These are phyloP conservation scores for Stephania japonica DNA, from an alignment of 164 flowering plant species.

Conservation along the genomic window DNA sequence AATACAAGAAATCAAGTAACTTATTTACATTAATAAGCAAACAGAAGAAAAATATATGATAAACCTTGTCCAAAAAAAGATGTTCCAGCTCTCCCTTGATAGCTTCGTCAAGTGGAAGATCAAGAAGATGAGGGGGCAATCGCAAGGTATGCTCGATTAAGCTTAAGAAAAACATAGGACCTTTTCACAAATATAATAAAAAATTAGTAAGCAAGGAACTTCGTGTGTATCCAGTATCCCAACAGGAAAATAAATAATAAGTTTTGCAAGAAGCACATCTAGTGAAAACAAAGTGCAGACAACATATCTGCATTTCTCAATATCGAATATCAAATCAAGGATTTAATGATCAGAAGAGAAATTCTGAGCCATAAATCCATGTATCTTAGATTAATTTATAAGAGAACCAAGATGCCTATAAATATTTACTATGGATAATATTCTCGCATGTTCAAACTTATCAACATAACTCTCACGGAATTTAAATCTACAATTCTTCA, in stretches of 20 bases:
- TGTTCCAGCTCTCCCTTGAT: conserved; percentile 48
- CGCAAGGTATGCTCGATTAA: conserved; percentile 55
- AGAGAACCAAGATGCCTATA: neutral
- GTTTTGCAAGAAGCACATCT: neutral
- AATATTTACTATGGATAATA: no score
- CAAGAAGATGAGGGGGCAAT: conserved; percentile 62
- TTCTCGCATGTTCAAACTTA: no score
- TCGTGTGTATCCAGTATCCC: neutral
- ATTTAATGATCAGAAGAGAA: neutral
- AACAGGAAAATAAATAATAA: neutral
- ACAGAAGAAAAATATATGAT: neutral
- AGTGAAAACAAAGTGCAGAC: neutral
- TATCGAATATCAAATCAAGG: neutral
- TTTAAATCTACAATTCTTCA: no score
- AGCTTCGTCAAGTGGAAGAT: conserved; percentile 44
- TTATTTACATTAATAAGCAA: neutral
- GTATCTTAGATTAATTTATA: neutral
- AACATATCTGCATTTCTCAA: neutral
- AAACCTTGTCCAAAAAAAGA: conserved; percentile 69
- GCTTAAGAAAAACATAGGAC: conserved; percentile 61
- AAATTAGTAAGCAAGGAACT: conserved; percentile 1
- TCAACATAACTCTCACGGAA: no score
- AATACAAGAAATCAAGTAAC: neutral
- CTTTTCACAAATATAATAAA: conserved; percentile 7
- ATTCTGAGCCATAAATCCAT: neutral